A percentile compares a stretch with the other conserved stretches of the same genome.
Conservation (phyloP, 768 basidiomycete genomes). For the Leucocoprinus birnbaumii region DNA sequence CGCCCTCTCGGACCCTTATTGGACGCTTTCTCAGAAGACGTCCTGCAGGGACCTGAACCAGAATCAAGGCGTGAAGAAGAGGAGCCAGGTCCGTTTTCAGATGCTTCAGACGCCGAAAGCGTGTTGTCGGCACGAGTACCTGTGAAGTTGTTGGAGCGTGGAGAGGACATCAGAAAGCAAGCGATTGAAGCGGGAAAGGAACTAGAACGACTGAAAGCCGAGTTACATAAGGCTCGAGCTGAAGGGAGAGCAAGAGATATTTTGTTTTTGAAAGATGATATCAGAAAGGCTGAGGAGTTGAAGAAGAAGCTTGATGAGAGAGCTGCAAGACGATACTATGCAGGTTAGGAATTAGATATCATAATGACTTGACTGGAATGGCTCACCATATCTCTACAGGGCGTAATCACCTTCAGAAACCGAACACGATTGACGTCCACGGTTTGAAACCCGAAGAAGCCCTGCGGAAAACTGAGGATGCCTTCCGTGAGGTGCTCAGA, state of each 20-base stretch:
- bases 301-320: slow-evolving; percentile 38
- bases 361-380: not conserved
- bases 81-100: slow-evolving; percentile 6
- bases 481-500: slow-evolving; percentile 35
- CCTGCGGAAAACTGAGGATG: slow-evolving; percentile 38
- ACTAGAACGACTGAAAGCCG: slow-evolving; percentile 21
- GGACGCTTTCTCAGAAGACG: not conserved
- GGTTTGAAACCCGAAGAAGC: slow-evolving; percentile 47
- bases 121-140: slow-evolving; percentile 31
- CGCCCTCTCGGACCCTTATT: slow-evolving; percentile 1
- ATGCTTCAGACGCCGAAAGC: slow-evolving; percentile 18
- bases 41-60: not conserved
- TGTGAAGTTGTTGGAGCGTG: slow-evolving; percentile 26
- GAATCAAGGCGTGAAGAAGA: no score
- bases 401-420: slow-evolving; percentile 28
- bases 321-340: slow-evolving; percentile 43
- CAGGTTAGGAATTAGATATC: slow-evolving; percentile 28
- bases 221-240: slow-evolving; percentile 25
- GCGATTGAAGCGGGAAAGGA: slow-evolving; percentile 36
- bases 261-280: slow-evolving; percentile 34
- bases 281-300: slow-evolving; percentile 30
- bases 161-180: slow-evolving; percentile 35
- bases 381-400: not conserved
- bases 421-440: slow-evolving; percentile 45
- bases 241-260: slow-evolving; percentile 34